phyloP scores from a whole-genome alignment of 768 basidiomycete species.

The Mycena albidolilacea region DNA sequence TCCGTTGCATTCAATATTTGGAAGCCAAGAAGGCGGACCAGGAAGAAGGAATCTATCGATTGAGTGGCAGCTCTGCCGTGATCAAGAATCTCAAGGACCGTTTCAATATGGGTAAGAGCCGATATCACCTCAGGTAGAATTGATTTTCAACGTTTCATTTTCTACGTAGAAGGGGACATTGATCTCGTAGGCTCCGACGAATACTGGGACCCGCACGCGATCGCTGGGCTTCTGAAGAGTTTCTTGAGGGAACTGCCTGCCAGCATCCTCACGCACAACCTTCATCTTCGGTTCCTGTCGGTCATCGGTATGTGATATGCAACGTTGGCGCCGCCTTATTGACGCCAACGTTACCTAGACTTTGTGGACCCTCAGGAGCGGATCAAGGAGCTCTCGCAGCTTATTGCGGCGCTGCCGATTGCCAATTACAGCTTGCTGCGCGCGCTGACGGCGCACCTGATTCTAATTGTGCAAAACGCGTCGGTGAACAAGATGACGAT shows the following conservation, averaged over 20 bases:
- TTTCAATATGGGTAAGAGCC: constrained; percentile 86
- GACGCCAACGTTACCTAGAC: constrained; percentile 63
- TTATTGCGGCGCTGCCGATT: constrained; percentile 90
- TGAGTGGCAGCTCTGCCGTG: constrained; percentile 95
- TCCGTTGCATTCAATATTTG: constrained; percentile 95
- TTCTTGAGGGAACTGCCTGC: constrained; percentile 95
- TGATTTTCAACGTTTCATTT: constrained; percentile 27
- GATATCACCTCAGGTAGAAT: constrained; percentile 4
- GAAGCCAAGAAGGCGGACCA: constrained; percentile 95
- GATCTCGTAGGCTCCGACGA: constrained; percentile 91
- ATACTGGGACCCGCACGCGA: constrained; percentile 98
- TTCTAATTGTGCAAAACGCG: constrained; percentile 94
- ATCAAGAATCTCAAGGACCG: constrained; percentile 94
- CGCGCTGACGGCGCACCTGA: constrained; percentile 94
- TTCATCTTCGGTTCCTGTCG: constrained; percentile 91
- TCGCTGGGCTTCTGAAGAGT: constrained; percentile 94
- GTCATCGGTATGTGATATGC: constrained; percentile 83
- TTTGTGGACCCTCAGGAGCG: constrained; percentile 91
- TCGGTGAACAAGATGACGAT: constrained; percentile 97
- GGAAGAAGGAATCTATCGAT: constrained; percentile 97
- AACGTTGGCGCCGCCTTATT: constrained; percentile 26
- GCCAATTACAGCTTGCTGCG: constrained; percentile 95
- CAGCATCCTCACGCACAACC: constrained; percentile 92
- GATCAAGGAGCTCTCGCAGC: constrained; percentile 86
- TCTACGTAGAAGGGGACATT: constrained; percentile 89